Base-by-base conservation (phyloP, 768 basidiomycete species). In the Rhizopogon vinicolor region DNA sequence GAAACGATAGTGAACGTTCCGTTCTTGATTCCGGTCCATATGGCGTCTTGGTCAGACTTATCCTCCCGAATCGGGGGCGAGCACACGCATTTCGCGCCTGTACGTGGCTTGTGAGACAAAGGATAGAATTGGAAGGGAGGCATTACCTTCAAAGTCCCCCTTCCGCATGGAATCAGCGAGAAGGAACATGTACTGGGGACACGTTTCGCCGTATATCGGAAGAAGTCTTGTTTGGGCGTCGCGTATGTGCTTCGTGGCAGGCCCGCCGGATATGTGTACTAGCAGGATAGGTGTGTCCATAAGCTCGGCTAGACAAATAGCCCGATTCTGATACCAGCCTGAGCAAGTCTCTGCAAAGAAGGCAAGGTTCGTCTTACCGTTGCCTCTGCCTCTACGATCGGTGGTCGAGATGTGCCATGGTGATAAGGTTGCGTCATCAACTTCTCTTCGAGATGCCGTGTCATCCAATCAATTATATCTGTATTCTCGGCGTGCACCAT, bases 1-100 rank as follows among this genome's bases (percentile, higher is more conserved):
- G 68, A 71, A 42, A 67, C 58, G 13, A 67, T 58, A 4, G 65
- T 71, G 48, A 72, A 67, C 3, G 71, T 63, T 16, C 57, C 57
- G 29, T 62, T 62, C 22, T 51, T 51, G 8, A 62, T 53, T 12
- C 61, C 61, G 1, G 53, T 41, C 61, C 61, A 62, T 22, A 62
- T 61, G 9, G 58, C 53, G 5, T 61, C 61, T 57, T 57, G 48
- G 31, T 62, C 61, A 16, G 41, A 48, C 22, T 54, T 52, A 37
- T 61, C 49, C 18, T 61, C 60, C 16, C 61, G 39, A 10, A 58
- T 41, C 14, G 61, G 61, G 31, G 61, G 61, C 13, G 61, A 58
- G 29, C 61, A 62, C 7, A 62, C 60, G 25, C 56, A 58, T 42
- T 62, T 62, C 25, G 61, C 60, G 3, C 60, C 55, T 56, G 35